Conservation (phyloP, 257 asterid genomes). For the Solanum ossicruentum region DNA sequence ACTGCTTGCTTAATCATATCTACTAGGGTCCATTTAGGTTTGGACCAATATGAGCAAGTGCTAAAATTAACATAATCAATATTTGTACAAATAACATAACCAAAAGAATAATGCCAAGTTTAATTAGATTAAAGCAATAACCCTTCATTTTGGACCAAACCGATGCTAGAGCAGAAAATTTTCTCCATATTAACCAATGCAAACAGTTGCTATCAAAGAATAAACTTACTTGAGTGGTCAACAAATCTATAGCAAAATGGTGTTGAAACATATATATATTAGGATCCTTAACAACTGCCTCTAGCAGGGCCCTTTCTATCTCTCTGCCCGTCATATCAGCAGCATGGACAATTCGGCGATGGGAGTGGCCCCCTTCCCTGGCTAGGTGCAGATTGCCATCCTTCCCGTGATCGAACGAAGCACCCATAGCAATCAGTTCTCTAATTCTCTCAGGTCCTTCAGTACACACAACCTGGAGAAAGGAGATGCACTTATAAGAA, state of each 20-base stretch:
- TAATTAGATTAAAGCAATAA: not conserved
- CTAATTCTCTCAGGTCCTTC: constrained; percentile 97
- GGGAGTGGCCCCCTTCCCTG: constrained; percentile 99
- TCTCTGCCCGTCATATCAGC: constrained; percentile 99
- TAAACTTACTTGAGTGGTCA: constrained; percentile 65
- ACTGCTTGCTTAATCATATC: not conserved
- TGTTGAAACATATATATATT: constrained; percentile 79
- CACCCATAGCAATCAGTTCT: constrained; percentile 98
- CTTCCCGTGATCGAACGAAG: constrained; percentile 96
- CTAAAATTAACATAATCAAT: not conserved
- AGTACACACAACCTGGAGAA: constrained; percentile 82
- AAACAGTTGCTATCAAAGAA: not conserved
- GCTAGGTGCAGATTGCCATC: constrained; percentile 98
- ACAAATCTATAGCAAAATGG: constrained; percentile 88
- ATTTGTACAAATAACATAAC: not conserved
- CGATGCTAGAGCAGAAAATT: not conserved
- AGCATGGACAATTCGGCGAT: constrained; percentile 90
- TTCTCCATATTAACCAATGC: not conserved
- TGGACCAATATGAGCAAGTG: not conserved
- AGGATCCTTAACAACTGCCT: constrained; percentile 77
- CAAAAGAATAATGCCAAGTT: not conserved
- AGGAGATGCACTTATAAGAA: not conserved
- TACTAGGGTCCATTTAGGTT: not conserved
- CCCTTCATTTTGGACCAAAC: not conserved
- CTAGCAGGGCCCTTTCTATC: constrained; percentile 85